Base-by-base conservation (phyloP, 441 rosid species). In the Populus tomentosa region DNA sequence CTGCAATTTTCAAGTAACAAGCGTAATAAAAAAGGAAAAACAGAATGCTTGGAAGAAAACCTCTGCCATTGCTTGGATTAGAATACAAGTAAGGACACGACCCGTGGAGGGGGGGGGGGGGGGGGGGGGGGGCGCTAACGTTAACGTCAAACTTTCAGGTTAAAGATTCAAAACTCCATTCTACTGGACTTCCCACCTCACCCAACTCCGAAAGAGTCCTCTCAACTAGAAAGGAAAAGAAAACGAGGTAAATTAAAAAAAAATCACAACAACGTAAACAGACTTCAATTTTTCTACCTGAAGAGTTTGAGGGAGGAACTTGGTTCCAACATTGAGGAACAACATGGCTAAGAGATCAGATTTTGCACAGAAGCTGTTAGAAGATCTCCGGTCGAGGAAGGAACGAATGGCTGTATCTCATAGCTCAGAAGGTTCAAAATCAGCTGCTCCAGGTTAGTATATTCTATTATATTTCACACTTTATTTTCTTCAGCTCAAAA, bases 321-420 rank as follows among this genome's bases (percentile, higher is more conserved):
- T 30, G 33, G 78, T 78, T 81, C 32, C n/a, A 33, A 16, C 75
- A 73, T 76, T 21, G 83, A 84, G 80, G 70, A 70, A 69, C 73
- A 74, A 69, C 8, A 95, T 95, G 99, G 89, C 87, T 72, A 95
- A 89, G 85, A 85, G 97, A 78, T 92, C 95, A 5, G 98, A 92
- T 79, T 95, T 94, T 78, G 97, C 95, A 0, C 95, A 92, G 94
- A 95, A 95, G 87, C 87, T 94, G 84, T 82, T 95, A 69, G 94
- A 92, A 80, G 99, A 95, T 85, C 97, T 95, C 72, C 86, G 95
- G 10, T 24, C 86, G 77, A 76, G 97, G 82, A 95, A 91, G 80
- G 94, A 95, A 75, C 89, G 89, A 40, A 84, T 95, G 88, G 88
- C 88, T 66, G 63, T 86, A 13, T 83, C 95, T 76, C 91, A 87